Evolutionary conservation across 768 basidiomycete genomes (phyloP).

Genomic region (Mycena olivaceomarginata): DNA sequence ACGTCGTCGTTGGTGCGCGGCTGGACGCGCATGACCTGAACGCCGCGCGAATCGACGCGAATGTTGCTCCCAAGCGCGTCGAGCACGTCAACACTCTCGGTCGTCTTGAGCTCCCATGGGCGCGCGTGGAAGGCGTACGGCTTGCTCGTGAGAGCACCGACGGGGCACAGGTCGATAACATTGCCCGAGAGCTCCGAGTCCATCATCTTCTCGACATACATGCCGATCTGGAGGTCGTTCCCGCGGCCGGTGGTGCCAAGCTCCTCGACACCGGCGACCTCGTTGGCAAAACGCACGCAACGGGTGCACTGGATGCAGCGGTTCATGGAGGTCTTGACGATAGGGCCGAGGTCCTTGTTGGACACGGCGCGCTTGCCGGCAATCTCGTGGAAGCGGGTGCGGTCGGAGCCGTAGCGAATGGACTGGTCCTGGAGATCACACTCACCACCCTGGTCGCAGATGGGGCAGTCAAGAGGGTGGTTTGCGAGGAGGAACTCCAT

Average conservation of each 20-base stretch:
- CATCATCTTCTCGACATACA: constrained; percentile 98
- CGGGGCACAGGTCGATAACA: constrained; percentile 97
- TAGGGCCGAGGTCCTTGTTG: constrained; percentile 97
- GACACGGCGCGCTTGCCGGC: constrained; percentile 98
- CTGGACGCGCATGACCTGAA: constrained; percentile 98
- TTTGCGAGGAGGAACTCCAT: constrained; percentile 99
- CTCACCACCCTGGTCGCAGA: constrained; percentile 99
- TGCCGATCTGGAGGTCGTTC: constrained; percentile 99
- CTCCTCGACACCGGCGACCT: constrained; percentile 98
- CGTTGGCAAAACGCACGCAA: constrained; percentile 99
- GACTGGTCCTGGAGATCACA: constrained; percentile 99
- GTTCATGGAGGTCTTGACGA: constrained; percentile 99
- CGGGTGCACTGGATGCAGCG: constrained; percentile 99
- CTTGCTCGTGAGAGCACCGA: constrained; percentile 98
- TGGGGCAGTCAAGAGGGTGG: constrained; percentile 98
- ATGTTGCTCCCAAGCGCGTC: constrained; percentile 98
- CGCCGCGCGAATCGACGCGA: constrained; percentile 95
- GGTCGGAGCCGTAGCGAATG: constrained; percentile 99
- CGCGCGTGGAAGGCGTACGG: constrained; percentile 98
- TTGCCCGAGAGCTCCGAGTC: constrained; percentile 98
- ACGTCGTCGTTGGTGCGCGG: constrained; percentile 98
- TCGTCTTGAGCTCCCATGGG: constrained; percentile 99
- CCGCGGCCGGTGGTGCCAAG: constrained; percentile 97
- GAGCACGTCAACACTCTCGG: constrained; percentile 95
- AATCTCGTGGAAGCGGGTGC: constrained; percentile 98